Evolutionary conservation across 2,329 filamentous ascomycete genomes (phyloP), one percentile per base, ranked within the genome.

Genomic region (Ceratocystis albifundus): DNA sequence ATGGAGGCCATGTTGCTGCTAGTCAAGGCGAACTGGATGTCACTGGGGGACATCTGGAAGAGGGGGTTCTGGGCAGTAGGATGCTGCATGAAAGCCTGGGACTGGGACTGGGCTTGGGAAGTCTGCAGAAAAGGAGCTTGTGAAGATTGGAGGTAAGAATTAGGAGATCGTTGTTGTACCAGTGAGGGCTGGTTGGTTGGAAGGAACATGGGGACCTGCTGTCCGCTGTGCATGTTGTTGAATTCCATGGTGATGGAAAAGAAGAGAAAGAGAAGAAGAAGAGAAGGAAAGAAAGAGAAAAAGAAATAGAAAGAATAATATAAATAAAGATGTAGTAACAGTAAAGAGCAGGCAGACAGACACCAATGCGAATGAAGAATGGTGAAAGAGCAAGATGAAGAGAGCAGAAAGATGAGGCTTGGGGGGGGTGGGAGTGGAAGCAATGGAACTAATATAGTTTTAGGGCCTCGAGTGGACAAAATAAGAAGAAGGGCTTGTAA

Each of bases 391-490:
- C 10, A 41, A 41, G 36, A 41, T 41, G 61, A 10, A 62, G 41
- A 50, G 45, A 62, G 30, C 30, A 25, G 61, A 63, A 50, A 32
- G n/a, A 63, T 55, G 62, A 55, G 65, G 61, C 28, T 63, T 59
- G 62, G 55, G 28, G n/a, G n/a, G n/a, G n/a, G n/a, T n/a, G n/a
- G n/a, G 36, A 59, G 55, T 59, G 55, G 48, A 36, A 36, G 64
- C 45, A 20, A n/a, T 20, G 25, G 44, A 61, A 30, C 30, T 66
- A 61, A 62, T 66, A 66, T 66, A 66, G 36, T 36, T 22, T 53
- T 45, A 46, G 48, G 41, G 53, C 48, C 22, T 61, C 53, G 45
- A 57, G 53, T n/a, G 48, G 30, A 22, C 48, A 22, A 22, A 20
- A 50, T 8, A 22, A 41, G 36, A 22, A 41, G 36, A 41, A 41